Evolutionary conservation across 2,329 filamentous ascomycete species (phyloP), one percentile per base, ranked within the genome.

Genomic region (Botrytis hyacinthi): DNA sequence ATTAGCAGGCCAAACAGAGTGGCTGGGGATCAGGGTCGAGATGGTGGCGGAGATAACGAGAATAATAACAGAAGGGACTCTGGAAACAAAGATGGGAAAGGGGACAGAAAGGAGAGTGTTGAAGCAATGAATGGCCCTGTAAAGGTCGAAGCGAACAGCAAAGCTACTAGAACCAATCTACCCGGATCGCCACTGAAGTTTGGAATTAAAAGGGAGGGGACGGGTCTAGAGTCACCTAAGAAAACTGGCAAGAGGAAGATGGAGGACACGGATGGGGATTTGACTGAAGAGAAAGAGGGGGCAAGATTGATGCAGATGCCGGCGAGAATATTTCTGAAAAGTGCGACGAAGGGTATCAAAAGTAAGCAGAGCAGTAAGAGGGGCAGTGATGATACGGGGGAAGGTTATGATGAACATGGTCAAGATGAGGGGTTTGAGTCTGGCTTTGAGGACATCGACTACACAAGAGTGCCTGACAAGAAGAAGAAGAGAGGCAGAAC

Each of bases 391-490:
- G 40, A 46, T 20, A 68, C 10, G 1, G 67, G 44, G 40, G 22
- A 26, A 4, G 40, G 2, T 20, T 6, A 10, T 3, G 20, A 44
- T 59, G n/a, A 1, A 14, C 4, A 59, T 22, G 22, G 3, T 44
- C 14, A 60, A 29, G 40, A 61, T 4, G 54, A 70, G n/a, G 35
- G 9, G 2, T 16, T 7, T 18, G 26, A 10, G 9, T 70, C 54
- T 61, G 67, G 37, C 0, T 70, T 70, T 44, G 67, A 70, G 37
- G 54, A 70, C 44, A 60, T 61, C 7, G 54, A 70, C 60, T 46
- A 70, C 8, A 44, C 65, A 26, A 54, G 0, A 18, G 16, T 26
- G 35, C 51, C 14, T 8, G 48, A 51, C 20, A 48, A 48, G 48
- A 46, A 44, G 22, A 61, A 61, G 18, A 70, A 61, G 29, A 46